A percentile compares a stretch with the other conserved stretches of the same genome.
These are phyloP conservation scores for Jamesozyma hellenica DNA, from an alignment of 805 yeast genomes.

Conservation along the genomic window DNA sequence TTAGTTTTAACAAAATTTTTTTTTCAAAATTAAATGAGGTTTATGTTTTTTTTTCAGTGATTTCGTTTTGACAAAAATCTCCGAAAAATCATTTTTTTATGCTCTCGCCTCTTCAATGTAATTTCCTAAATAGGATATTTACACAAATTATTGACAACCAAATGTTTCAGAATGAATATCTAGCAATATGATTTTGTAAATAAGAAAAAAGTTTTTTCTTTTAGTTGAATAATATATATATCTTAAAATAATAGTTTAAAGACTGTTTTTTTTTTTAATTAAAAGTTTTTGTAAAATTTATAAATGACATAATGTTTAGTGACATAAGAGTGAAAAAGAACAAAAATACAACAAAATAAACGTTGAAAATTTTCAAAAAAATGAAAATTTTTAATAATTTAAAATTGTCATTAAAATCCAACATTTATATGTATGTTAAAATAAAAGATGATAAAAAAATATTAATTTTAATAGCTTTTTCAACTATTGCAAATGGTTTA, in stretches of 20 bases:
- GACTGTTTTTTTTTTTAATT: too few relatives aligned
- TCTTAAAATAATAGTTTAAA: too few relatives aligned
- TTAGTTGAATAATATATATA: too few relatives aligned
- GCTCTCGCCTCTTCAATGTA: neutral
- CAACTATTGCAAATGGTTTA: conserved; percentile 44
- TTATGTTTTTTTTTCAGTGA: neutral
- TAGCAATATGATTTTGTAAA: too few relatives aligned
- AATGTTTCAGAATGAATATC: conserved; percentile 1
- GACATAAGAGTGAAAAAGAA: too few relatives aligned
- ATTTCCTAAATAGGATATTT: conserved; percentile 2
- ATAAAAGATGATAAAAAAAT: conserved; percentile 18
- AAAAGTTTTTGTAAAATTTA: too few relatives aligned
- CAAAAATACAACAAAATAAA: too few relatives aligned
- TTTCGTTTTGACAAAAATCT: neutral
- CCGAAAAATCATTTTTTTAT: neutral
- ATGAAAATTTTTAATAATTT: neutral
- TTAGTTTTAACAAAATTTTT: too few relatives aligned
- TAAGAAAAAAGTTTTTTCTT: too few relatives aligned
- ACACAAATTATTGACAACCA: neutral
- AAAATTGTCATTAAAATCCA: neutral
- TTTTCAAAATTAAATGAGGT: neutral
- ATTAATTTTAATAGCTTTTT: conserved; percentile 22
- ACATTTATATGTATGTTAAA: conserved; percentile 19
- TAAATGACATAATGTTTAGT: too few relatives aligned
- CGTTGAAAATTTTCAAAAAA: too few relatives aligned